Percentiles rank a stretch among this genome's conserved stretches.
Conservation (phyloP, 179 eudicot genomes). For the Actinidia arguta region DNA sequence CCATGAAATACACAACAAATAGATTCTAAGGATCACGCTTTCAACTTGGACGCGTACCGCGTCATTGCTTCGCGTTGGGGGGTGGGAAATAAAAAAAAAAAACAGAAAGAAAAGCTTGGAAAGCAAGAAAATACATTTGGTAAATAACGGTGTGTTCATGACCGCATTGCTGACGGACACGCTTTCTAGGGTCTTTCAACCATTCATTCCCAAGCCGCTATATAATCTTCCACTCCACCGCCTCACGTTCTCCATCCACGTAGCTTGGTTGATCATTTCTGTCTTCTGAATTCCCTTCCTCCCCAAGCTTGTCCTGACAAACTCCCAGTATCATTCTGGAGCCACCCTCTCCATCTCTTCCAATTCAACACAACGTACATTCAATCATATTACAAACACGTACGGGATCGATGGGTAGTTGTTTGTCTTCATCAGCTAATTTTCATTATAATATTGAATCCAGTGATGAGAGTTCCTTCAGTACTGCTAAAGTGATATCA, state of each 20-base stretch:
- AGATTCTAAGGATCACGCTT: no score
- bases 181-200: background rate
- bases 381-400: background rate
- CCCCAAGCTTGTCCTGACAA: no score
- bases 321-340: background rate
- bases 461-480: background rate
- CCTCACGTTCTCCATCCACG: background rate
- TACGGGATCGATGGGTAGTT: slow-evolving; percentile 12
- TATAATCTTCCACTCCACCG: background rate
- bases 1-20: no score
- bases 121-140: background rate
- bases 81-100: background rate
- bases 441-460: background rate
- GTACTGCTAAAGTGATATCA: slow-evolving; percentile 2
- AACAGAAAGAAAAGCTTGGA: background rate
- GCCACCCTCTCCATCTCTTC: background rate
- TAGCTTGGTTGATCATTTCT: no score
- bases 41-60: slow-evolving; percentile 4
- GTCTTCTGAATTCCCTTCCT: background rate
- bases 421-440: slow-evolving; percentile 1
- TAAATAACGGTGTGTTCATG: background rate
- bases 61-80: background rate
- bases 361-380: background rate
- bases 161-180: background rate
- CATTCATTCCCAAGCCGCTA: background rate